A percentile compares a stretch with the other conserved stretches of the same genome.
Evolutionary conservation across 140 eudicot genomes (phyloP).

Genomic region (Oenanthe javanica): DNA sequence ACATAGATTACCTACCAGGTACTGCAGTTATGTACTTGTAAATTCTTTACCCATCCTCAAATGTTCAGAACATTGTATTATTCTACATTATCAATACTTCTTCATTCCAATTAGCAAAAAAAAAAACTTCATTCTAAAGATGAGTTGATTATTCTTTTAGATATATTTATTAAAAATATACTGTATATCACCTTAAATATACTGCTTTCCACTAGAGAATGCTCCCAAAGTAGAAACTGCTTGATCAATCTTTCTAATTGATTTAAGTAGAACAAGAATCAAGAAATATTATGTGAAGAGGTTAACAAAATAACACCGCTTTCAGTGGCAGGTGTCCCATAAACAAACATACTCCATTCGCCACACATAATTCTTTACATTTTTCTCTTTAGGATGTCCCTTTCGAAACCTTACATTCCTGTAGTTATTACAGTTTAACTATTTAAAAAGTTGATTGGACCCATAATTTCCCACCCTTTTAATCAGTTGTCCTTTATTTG

Average conservation of each 20-base stretch:
- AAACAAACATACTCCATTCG: background rate
- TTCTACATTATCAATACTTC: background rate
- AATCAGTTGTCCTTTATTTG: too few relatives aligned
- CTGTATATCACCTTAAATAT: background rate
- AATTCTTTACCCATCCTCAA: background rate
- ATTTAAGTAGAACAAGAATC: background rate
- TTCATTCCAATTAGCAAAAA: too few relatives aligned
- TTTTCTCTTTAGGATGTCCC: too few relatives aligned
- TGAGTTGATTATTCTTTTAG: background rate
- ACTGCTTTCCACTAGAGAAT: background rate
- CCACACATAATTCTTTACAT: background rate
- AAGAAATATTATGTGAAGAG: background rate
- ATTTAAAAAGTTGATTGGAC: too few relatives aligned
- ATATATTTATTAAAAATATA: background rate
- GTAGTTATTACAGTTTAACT: too few relatives aligned
- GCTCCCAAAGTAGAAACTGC: background rate
- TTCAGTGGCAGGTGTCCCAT: background rate
- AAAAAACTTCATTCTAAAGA: background rate
- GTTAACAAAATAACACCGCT: background rate
- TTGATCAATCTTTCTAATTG: background rate
- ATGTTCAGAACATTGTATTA: background rate
- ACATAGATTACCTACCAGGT: background rate
- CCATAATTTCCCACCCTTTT: too few relatives aligned
- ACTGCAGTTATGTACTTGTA: background rate
- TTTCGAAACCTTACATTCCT: too few relatives aligned